These are phyloP conservation scores for Phoma herbarum DNA, from an alignment of 2,329 filamentous ascomycete genomes.

Conservation along the genomic window DNA sequence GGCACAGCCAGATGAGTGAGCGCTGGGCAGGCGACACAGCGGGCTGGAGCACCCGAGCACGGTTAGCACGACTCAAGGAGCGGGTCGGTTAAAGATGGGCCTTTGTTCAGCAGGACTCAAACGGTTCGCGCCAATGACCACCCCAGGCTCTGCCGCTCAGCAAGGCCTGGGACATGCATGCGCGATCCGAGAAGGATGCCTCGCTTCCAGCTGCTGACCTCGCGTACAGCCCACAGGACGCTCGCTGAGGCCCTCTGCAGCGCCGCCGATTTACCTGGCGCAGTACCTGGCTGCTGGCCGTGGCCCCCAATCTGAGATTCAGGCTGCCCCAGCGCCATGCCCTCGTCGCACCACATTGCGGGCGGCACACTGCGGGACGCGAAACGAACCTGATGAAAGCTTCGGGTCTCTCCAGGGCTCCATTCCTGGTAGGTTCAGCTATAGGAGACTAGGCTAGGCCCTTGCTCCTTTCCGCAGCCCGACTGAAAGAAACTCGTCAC, in stretches of 20 bases:
- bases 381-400: conserved; percentile 8
- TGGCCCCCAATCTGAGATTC: not conserved
- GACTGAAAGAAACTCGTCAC: conserved; percentile 7
- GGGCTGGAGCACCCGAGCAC: conserved; percentile 16
- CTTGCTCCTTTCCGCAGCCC: conserved; percentile 15
- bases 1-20: conserved; percentile 5
- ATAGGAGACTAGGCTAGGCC: conserved; percentile 5
- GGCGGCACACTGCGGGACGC: conserved; percentile 12
- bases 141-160: conserved; percentile 5
- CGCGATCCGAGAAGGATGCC: conserved; percentile 15
- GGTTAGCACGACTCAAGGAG: conserved; percentile 11
- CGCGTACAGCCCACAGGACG: conserved; percentile 1
- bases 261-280: not conserved
- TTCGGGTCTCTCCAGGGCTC: conserved; percentile 8
- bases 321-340: not conserved
- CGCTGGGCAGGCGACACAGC: conserved; percentile 17
- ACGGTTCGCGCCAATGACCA: conserved; percentile 16
- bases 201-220: conserved; percentile 17
- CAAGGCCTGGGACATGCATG: conserved; percentile 19
- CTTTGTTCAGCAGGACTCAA: conserved; percentile 16
- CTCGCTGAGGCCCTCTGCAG: not conserved
- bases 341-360: conserved; percentile 2
- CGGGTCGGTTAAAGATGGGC: conserved; percentile 1
- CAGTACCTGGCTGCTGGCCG: not conserved
- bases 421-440: conserved; percentile 12